Base-by-base conservation (phyloP, 495 filamentous ascomycete genomes). In the Glarea lozoyensis region DNA sequence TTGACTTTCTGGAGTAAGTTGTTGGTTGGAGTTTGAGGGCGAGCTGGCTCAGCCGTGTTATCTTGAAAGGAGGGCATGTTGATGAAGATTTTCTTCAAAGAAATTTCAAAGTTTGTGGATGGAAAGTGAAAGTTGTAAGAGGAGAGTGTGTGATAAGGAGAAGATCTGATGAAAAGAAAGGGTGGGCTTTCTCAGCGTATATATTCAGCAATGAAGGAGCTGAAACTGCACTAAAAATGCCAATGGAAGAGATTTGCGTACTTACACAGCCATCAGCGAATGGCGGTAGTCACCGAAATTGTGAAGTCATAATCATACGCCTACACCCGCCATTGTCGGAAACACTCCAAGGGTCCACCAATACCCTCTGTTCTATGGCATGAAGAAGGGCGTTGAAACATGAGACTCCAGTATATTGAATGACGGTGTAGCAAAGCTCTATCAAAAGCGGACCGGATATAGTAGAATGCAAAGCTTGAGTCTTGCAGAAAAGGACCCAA, bases 61-160 rank as follows among this genome's bases (percentile, higher is more conserved):
- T 79, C 78, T 30, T 80, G 75, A 50, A 78, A 78, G 51, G 67
- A 66, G 63, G 76, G 67, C 80, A 84, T 83, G 56, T 55, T 78
- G 67, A 54, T 46, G 41, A 44, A 58, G 43, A 30, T 31, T 32
- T 17, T 34, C 30, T 37, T 20, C 24, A 37, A 48, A 48, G 11
- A 33, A 27, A 46, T 23, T n/a, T n/a, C 29, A 4, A 34, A 4
- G 39, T 30, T 42, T 44, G 37, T 50, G 46, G 38, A 37, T 29
- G 39, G 37, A 19, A 34, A 34, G 27, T 33, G 11, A 15, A n/a
- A 4, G 10, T 29, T 5, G 25, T 12, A 10, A 12, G 16, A 31
- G 7, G 44, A 29, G n/a, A 7, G 25, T 29, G 25, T 7, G 25
- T 29, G 7, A 7, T 7, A 29, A 29, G 7, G 7, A n/a, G 7